These are phyloP conservation scores for Lolium rigidum DNA, from an alignment of 176 grass and related monocot species.

Conservation along the genomic window DNA sequence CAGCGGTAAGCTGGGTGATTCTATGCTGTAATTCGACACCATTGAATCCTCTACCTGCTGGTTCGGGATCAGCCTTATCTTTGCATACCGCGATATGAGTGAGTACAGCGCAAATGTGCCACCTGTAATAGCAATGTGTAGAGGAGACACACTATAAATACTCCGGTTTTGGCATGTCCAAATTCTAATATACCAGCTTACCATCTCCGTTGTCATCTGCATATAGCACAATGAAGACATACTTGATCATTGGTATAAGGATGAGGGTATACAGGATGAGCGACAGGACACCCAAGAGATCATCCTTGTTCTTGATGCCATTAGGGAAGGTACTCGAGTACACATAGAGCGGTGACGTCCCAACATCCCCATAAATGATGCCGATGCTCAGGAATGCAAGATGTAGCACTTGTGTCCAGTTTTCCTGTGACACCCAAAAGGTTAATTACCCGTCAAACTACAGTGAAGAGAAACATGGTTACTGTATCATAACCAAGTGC, in stretches of 20 bases:
- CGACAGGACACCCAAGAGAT: constrained; percentile 22
- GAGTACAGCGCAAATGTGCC: constrained; percentile 86
- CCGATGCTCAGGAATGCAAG: constrained; percentile 30
- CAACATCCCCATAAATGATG: constrained; percentile 30
- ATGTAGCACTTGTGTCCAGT: constrained; percentile 7
- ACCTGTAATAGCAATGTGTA: constrained; percentile 44
- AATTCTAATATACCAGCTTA: constrained; percentile 37
- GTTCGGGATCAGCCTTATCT: constrained; percentile 66
- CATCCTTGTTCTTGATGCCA: constrained; percentile 21
- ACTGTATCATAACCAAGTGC: background rate
- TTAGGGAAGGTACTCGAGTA: constrained; percentile 27
- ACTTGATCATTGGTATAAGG: constrained; percentile 27
- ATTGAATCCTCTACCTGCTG: constrained; percentile 71
- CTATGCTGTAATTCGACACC: constrained; percentile 69
- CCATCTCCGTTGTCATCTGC: constrained; percentile 40
- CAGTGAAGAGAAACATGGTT: background rate
- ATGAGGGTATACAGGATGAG: constrained; percentile 29
- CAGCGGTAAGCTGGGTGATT: constrained; percentile 41
- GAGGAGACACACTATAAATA: background rate
- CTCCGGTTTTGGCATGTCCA: background rate
- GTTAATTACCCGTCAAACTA: constrained; percentile 9
- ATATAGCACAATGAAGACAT: constrained; percentile 32
- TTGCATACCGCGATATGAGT: constrained; percentile 67
- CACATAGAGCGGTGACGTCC: constrained; percentile 16
- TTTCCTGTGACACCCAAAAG: constrained; percentile 13